These are phyloP conservation scores for Conidiobolus incongruus DNA, from an alignment of 371 early-diverging fungal species.

Conservation along the genomic window DNA sequence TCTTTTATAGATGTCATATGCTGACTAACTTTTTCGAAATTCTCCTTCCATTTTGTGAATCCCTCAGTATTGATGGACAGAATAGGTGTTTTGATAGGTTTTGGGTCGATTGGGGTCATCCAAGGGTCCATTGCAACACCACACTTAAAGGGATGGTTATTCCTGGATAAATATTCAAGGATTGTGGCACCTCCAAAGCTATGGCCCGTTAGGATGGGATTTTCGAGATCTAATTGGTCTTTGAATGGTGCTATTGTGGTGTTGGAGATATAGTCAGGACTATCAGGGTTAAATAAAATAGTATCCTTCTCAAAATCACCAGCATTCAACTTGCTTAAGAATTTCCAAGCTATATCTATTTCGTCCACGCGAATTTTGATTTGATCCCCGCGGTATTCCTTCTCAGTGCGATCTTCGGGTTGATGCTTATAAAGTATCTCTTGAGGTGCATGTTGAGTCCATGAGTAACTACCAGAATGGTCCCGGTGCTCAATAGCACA, in stretches of 20 bases:
- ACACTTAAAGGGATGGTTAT: conserved; percentile 9
- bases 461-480: conserved; percentile 13
- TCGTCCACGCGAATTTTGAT: conserved; percentile 15
- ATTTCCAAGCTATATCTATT: conserved; percentile 7
- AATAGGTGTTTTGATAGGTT: conserved; percentile 8
- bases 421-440: conserved; percentile 7
- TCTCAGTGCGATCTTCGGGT: conserved; percentile 6
- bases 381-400: conserved; percentile 14
- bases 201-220: conserved; percentile 23
- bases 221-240: conserved; percentile 15
- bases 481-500: conserved; percentile 27
- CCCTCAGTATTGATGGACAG: conserved; percentile 14
- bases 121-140: conserved; percentile 23
- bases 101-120: conserved; percentile 9
- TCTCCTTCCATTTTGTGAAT: conserved; percentile 12
- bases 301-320: not conserved
- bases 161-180: conserved; percentile 9
- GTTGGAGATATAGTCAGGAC: no score
- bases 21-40: conserved; percentile 10
- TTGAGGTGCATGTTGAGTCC: conserved; percentile 6
- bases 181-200: conserved; percentile 32
- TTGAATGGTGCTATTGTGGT: no score
- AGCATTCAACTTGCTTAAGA: not conserved
- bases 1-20: no score
- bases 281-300: no score